Conservation (phyloP, 1,284 basidiomycete genomes). For the Leucoagaricus sp. region DNA sequence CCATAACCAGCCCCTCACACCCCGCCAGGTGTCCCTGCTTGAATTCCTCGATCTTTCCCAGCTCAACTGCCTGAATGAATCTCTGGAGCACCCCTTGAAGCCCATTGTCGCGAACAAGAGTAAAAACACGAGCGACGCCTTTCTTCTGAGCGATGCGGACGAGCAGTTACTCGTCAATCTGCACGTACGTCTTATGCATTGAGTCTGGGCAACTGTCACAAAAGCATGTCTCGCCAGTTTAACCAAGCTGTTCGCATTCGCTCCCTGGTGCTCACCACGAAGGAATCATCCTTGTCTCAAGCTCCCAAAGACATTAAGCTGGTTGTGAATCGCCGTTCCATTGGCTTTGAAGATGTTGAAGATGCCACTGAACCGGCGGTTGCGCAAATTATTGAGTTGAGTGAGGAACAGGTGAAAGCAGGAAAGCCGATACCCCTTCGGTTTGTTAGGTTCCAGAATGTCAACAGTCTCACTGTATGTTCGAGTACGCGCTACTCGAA, state of each 20-base stretch:
- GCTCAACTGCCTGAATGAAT: constrained; percentile 80
- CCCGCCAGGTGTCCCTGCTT: constrained; percentile 55
- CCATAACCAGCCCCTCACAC: not conserved
- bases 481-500: no score
- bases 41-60: constrained; percentile 61
- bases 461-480: constrained; percentile 72
- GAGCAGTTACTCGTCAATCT: constrained; percentile 77
- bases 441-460: constrained; percentile 80
- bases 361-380: constrained; percentile 48
- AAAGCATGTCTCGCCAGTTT: constrained; percentile 49
- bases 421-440: constrained; percentile 65
- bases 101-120: constrained; percentile 54
- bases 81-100: constrained; percentile 57
- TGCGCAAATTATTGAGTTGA: constrained; percentile 57
- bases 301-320: constrained; percentile 72
- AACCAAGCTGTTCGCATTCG: constrained; percentile 78
- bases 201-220: not conserved
- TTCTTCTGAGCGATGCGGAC: constrained; percentile 79
- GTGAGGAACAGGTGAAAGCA: constrained; percentile 49
- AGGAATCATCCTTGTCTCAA: constrained; percentile 45
- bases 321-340: constrained; percentile 62
- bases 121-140: constrained; percentile 47
- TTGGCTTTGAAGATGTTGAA: constrained; percentile 72
- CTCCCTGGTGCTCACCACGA: constrained; percentile 62
- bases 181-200: constrained; percentile 46